Evolutionary conservation across 225 moss, liverwort and hornwort species (phyloP), one percentile per base, ranked within the genome.

Genomic region (Climacium dendroides): DNA sequence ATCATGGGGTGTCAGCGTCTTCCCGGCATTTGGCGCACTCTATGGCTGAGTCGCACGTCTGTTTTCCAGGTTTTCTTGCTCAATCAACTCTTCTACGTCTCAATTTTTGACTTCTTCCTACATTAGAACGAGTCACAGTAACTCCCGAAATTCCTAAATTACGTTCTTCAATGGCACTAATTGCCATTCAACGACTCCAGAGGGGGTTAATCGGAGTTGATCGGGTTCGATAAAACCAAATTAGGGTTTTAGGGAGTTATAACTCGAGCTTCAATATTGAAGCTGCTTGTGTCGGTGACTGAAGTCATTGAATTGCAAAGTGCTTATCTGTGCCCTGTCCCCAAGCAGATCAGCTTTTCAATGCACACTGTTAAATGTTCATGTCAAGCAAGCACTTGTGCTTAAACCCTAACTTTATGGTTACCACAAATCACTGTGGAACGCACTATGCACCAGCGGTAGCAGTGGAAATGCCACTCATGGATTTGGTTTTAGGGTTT

Each of bases 1-100:
- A 83, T 83, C 50, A 70, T 25, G 64, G 83, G n/a, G 80, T 83
- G 90, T 69, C 64, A 43, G 85, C 87, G 57, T 89, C 87, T 32
- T 89, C 85, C 48, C 83, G 83, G 75, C 89, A 87, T 80, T 89
- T 85, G 74, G 87, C 85, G 70, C 92, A 92, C 45, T 89, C 87
- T 83, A 83, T 83, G 67, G 90, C 90, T 83, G 92, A 87, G 52
- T 64, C 73, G 35, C 82, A 87, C 58, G 80, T 34, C 78, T 48
- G 52, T 70, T 47, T 71, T 12, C 89, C 66, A 92, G 92, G 92
- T 92, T 79, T 52, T 65, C 45, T 87, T 67, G 48, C 53, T 37
- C 53, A 50, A 48, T 71, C 60, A 11, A 11, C 30, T 57, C 63
- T 64, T 71, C 45, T 83, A 43, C 67, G 25, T 63, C 64, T 28